Evolutionary conservation across 2,329 filamentous ascomycete species (phyloP), one percentile per base, ranked within the genome.

Genomic region (Arthroderma sp.): DNA sequence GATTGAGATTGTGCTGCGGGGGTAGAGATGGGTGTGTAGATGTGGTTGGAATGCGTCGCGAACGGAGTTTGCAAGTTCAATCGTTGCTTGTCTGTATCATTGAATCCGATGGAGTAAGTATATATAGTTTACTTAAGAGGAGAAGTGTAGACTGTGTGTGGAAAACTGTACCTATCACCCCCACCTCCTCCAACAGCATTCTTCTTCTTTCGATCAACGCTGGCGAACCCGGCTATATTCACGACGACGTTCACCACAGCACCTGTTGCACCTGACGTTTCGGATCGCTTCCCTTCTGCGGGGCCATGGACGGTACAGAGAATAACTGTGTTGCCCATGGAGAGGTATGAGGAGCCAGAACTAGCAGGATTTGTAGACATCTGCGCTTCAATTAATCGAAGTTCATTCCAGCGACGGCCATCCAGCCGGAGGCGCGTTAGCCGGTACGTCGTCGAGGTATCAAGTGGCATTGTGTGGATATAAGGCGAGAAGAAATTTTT

Each of bases 251-350:
- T 75, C 8, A 96, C 77, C 42, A 79, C 77, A 3, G 82, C 83
- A 22, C 73, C 75, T 22, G 61, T 65, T 40, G 65, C 68, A 44
- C 63, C 67, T 9, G 70, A 65, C 6, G 68, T 66, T 46, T 73
- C 64, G 29, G 66, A 60, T 48, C 69, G 63, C 53, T 74, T 66
- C 41, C 74, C 73, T 65, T 98, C 91, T 33, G 77, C 78, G 0
- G 91, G 91, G 0, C 91, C 91, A 1, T 81, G 79, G 40, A 98
- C 81, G 27, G 88, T 86, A 66, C 89, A 95, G 66, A 96, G 85
- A 54, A 98, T 82, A 61, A 94, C 91, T 22, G 91, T 98, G 67
- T 96, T 94, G 56, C 91, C 91, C 82, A 94, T 94, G 62, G 94
- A 86, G 48, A 96, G 78, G 66, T 94, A 94, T 50, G 83, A 86